Evolutionary conservation across 495 filamentous ascomycete species (phyloP).

Genomic region (Hypoxylon intermedium): DNA sequence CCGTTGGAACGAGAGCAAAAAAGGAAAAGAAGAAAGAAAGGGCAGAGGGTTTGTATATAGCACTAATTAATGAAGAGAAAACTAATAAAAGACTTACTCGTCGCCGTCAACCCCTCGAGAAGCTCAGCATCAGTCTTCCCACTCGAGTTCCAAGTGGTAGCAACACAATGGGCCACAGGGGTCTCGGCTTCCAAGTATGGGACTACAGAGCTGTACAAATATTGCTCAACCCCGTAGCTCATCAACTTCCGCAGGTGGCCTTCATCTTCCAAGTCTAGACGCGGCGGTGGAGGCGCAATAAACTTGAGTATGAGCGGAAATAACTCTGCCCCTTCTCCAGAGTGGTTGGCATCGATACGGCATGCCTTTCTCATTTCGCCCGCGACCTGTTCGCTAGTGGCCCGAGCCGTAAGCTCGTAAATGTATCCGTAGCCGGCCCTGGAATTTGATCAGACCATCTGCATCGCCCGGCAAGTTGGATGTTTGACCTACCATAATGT

Average conservation of each 20-base stretch:
- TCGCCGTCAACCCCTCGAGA: conserved; percentile 44
- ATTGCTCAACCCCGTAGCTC: conserved; percentile 57
- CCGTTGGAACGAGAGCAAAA: too few relatives aligned
- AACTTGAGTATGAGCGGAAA: conserved; percentile 50
- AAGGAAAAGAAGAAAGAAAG: conserved; percentile 5
- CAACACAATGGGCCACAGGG: conserved; percentile 43
- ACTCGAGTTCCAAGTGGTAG: conserved; percentile 35
- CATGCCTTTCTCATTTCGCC: conserved; percentile 17
- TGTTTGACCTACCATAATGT: too few relatives aligned
- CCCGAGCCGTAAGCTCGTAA: conserved; percentile 45
- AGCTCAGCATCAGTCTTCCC: conserved; percentile 36
- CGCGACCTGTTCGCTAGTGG: conserved; percentile 18
- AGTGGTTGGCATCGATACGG: conserved; percentile 1
- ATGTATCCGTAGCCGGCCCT: conserved; percentile 57
- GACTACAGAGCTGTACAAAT: conserved; percentile 52
- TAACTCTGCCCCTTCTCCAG: conserved; percentile 2
- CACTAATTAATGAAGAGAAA: too few relatives aligned
- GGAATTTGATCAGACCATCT: too few relatives aligned
- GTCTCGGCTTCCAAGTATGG: conserved; percentile 35
- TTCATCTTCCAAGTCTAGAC: conserved; percentile 39
- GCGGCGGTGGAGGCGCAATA: conserved; percentile 41
- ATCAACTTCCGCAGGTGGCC: conserved; percentile 56
- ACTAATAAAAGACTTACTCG: conserved; percentile 21
- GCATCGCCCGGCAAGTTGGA: too few relatives aligned
- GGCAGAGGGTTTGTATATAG: too few relatives aligned